Evolutionary conservation across 2,329 filamentous ascomycete species (phyloP).

Genomic region (Penicillium olsonii): DNA sequence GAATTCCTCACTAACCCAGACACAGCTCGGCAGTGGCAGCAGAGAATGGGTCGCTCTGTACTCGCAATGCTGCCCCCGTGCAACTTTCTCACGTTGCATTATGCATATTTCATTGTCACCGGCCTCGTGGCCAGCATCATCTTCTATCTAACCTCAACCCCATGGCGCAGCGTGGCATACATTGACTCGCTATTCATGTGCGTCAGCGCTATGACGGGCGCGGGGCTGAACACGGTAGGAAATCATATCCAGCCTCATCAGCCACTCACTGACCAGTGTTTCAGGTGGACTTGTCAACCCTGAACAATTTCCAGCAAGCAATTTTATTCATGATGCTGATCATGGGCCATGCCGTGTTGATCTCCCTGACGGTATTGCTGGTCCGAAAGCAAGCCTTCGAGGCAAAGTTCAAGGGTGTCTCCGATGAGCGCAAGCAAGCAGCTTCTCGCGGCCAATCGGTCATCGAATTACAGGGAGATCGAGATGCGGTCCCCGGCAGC

Average conservation of each 20-base stretch:
- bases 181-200: slow-evolving; percentile 67
- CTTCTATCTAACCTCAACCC: slow-evolving; percentile 58
- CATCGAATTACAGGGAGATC: slow-evolving; percentile 9
- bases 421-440: slow-evolving; percentile 33
- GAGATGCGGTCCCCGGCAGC: not conserved
- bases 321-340: slow-evolving; percentile 67
- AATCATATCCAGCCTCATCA: not conserved
- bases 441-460: slow-evolving; percentile 12
- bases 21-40: slow-evolving; percentile 24
- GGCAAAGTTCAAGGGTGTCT: slow-evolving; percentile 58
- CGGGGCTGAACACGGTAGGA: slow-evolving; percentile 64
- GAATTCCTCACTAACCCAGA: slow-evolving; percentile 1
- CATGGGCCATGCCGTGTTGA: slow-evolving; percentile 66
- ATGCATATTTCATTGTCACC: slow-evolving; percentile 64
- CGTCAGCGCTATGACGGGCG: slow-evolving; percentile 66
- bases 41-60: slow-evolving; percentile 24
- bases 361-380: slow-evolving; percentile 65
- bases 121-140: slow-evolving; percentile 59
- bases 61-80: slow-evolving; percentile 40
- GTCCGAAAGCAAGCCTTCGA: slow-evolving; percentile 65
- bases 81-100: slow-evolving; percentile 67
- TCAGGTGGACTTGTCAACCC: slow-evolving; percentile 52
- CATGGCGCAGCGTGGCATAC: slow-evolving; percentile 57
- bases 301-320: slow-evolving; percentile 70
- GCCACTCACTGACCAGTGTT: slow-evolving; percentile 26